Percentiles rank a stretch among this genome's conserved stretches.
These are phyloP conservation scores for Aspergillus ustus DNA, from an alignment of 2,329 filamentous ascomycete genomes.

Conservation along the genomic window DNA sequence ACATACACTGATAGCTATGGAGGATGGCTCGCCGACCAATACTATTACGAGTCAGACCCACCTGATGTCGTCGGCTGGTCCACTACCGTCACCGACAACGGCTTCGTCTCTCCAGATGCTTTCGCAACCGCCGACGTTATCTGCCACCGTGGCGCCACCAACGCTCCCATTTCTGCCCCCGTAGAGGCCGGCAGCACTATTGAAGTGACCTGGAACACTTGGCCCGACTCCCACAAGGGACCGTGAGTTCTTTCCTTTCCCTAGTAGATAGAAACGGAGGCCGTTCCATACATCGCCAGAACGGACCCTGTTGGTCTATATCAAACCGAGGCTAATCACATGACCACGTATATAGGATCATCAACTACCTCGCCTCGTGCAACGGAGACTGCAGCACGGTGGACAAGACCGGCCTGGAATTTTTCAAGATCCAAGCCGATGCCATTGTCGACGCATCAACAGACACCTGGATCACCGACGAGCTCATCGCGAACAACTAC, in stretches of 20 bases:
- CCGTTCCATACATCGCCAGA: background rate
- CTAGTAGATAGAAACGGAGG: background rate
- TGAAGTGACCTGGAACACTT: constrained; percentile 63
- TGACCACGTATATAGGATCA: constrained; percentile 39
- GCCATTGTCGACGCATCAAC: constrained; percentile 53
- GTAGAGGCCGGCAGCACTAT: constrained; percentile 62
- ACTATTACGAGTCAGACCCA: constrained; percentile 35
- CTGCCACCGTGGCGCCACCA: constrained; percentile 62
- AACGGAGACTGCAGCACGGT: constrained; percentile 57
- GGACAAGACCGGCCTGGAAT: constrained; percentile 57
- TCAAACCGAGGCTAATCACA: background rate
- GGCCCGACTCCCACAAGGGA: constrained; percentile 65
- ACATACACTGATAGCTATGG: constrained; percentile 32
- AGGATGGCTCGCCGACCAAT: constrained; percentile 45
- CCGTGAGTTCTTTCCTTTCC: constrained; percentile 40
- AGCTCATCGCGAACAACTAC: constrained; percentile 54
- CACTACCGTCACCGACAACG: constrained; percentile 55
- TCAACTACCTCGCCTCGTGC: constrained; percentile 65
- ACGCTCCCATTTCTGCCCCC: constrained; percentile 53
- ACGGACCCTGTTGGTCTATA: background rate
- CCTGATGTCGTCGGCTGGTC: constrained; percentile 58
- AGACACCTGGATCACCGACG: constrained; percentile 58
- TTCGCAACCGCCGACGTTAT: constrained; percentile 56
- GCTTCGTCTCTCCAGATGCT: constrained; percentile 53
- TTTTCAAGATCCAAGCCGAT: constrained; percentile 64